Base-by-base conservation (phyloP, 2,329 filamentous ascomycete species). In the Cladophialophora chaetospira region DNA sequence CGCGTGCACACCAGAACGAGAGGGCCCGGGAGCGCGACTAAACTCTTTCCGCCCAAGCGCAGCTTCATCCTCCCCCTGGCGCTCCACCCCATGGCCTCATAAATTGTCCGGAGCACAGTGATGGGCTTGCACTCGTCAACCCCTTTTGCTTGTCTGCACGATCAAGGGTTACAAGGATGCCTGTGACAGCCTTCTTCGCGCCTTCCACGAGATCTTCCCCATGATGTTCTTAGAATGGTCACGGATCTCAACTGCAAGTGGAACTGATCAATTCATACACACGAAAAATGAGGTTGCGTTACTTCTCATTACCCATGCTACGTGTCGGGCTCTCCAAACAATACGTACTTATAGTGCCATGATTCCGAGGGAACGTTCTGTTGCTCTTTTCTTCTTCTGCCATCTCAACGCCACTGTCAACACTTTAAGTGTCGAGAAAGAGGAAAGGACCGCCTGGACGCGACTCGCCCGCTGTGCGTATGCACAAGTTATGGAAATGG, bases 61-160 rank as follows among this genome's bases (percentile, higher is more conserved):
- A 45, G 28, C 36, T 53, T 46, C 43, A 50, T 47, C 26, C 46
- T 25, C 46, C 28, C 31, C 5, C 19, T 17, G 13, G 9, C 29
- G 23, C 46, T 38, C 26, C 48, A 38, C 36, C 35, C 35, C 13
- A 38, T 33, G 36, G 17, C 54, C 38, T 51, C 42, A 53, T 40
- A 57, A 48, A 57, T 57, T 57, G 54, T 57, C 54, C 54, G 42
- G 45, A 45, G 49, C 21, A 8, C 33, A 25, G 15, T 28, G 19
- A 53, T 45, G 23, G 35, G 38, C 45, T 19, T 9, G 11, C 10
- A 21, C 43, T n/a, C 19, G 43, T 15, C 19, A 51, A n/a, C 55
- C 49, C 44, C 28, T 58, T 58, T 53, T 35, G 35, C 54, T 21
- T 38, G 17, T 54, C 43, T 57, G 57, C 57, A 57, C 21, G 48